Percentiles rank a stretch among this genome's conserved stretches.
Evolutionary conservation across 2,329 filamentous ascomycete species (phyloP).

Genomic region (Epicoccum sorghinum): DNA sequence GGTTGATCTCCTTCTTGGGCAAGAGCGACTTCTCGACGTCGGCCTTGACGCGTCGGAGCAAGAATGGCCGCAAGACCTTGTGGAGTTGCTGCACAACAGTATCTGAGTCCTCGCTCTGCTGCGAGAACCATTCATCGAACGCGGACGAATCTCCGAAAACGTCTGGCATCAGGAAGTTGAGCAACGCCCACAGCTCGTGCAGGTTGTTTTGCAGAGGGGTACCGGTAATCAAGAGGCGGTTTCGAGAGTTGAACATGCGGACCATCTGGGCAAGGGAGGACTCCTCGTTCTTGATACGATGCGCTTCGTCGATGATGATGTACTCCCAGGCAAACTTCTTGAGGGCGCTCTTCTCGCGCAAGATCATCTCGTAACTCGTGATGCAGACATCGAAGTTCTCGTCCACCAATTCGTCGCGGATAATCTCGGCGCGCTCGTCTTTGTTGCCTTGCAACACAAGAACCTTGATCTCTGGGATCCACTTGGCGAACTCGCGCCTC

Average conservation of each 20-base stretch:
- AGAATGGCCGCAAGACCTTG: slow-evolving; percentile 87
- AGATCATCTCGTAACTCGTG: slow-evolving; percentile 98
- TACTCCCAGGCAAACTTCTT: slow-evolving; percentile 99
- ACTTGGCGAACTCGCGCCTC: slow-evolving; percentile 90
- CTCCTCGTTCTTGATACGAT: slow-evolving; percentile 99
- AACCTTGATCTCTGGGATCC: slow-evolving; percentile 96
- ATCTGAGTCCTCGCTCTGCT: slow-evolving; percentile 88
- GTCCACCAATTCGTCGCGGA: slow-evolving; percentile 87
- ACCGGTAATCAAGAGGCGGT: slow-evolving; percentile 92
- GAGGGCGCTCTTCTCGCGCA: slow-evolving; percentile 90
- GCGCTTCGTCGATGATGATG: slow-evolving; percentile 97
- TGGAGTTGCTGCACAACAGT: slow-evolving; percentile 96
- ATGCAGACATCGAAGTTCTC: slow-evolving; percentile 98
- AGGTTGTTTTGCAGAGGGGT: slow-evolving; percentile 98
- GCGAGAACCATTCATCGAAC: slow-evolving; percentile 98
- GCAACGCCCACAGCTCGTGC: slow-evolving; percentile 94
- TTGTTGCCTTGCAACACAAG: slow-evolving; percentile 93
- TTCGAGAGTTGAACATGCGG: slow-evolving; percentile 92
- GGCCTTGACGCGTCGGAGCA: slow-evolving; percentile 93
- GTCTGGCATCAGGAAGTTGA: slow-evolving; percentile 97
- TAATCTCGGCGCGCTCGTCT: slow-evolving; percentile 85
- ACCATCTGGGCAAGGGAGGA: slow-evolving; percentile 97
- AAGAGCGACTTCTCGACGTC: slow-evolving; percentile 98
- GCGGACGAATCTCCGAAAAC: slow-evolving; percentile 97
- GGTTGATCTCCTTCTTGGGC: slow-evolving; percentile 95